phyloP scores from a whole-genome alignment of 2,329 filamentous ascomycete genomes.

The Curvularia lunata region DNA sequence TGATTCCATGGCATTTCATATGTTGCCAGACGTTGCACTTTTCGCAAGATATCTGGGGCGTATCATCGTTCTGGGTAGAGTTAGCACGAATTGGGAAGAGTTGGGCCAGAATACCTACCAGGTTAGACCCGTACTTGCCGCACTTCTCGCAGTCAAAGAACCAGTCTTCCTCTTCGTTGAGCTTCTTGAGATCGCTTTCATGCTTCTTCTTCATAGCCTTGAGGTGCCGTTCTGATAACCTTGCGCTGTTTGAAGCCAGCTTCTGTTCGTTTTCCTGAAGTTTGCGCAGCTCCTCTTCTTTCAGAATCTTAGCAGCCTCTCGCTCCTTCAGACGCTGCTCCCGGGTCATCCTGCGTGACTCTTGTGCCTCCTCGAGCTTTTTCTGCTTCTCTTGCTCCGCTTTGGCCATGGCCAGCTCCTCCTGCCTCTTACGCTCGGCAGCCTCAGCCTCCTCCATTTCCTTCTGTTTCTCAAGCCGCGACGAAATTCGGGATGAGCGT shows the following conservation, averaged over 20 bases:
- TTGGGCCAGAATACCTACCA: constrained; percentile 50
- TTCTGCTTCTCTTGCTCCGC: constrained; percentile 65
- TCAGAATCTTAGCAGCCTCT: constrained; percentile 78
- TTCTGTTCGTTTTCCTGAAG: constrained; percentile 77
- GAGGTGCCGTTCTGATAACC: constrained; percentile 79
- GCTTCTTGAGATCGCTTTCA: constrained; percentile 74
- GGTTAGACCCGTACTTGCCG: constrained; percentile 84
- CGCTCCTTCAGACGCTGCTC: constrained; percentile 87
- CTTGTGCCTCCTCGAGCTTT: constrained; percentile 76
- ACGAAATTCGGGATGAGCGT: constrained; percentile 86
- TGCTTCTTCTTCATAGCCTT: constrained; percentile 82
- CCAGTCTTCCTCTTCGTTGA: constrained; percentile 80
- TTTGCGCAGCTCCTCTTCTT: constrained; percentile 81
- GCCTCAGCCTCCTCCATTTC: constrained; percentile 74
- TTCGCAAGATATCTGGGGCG: constrained; percentile 93
- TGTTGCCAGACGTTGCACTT: constrained; percentile 97
- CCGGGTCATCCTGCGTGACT: constrained; percentile 79
- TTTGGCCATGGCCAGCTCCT: constrained; percentile 68
- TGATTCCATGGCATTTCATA: constrained; percentile 85
- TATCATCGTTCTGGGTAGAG: constrained; percentile 75
- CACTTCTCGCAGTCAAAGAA: constrained; percentile 91
- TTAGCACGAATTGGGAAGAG: constrained; percentile 10
- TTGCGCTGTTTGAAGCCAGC: constrained; percentile 50
- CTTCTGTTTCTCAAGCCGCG: constrained; percentile 78
- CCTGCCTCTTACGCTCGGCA: constrained; percentile 69